These are phyloP conservation scores for Bigelowiella natans DNA, from an alignment of 78 protist species.

Conservation along the genomic window DNA sequence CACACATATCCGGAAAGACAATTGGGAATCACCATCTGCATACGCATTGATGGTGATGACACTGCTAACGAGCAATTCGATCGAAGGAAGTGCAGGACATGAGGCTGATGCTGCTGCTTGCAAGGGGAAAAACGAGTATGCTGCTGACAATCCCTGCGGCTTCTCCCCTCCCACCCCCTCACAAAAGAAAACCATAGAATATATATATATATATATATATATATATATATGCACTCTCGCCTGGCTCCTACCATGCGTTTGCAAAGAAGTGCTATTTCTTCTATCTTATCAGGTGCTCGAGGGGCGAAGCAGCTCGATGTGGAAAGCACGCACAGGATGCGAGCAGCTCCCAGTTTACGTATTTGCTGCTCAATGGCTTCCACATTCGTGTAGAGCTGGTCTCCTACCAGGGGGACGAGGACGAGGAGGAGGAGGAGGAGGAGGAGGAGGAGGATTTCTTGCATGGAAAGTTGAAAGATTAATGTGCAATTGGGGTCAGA, in stretches of 20 bases:
- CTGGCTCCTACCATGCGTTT: not conserved
- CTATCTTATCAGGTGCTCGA: conserved; percentile 73
- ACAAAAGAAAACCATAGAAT: not conserved
- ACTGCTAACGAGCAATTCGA: too few species aligned
- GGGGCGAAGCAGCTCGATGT: conserved; percentile 97
- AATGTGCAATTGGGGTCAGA: too few species aligned
- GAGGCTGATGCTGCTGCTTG: not conserved
- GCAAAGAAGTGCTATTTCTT: conserved; percentile 71
- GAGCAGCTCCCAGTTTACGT: conserved; percentile 40
- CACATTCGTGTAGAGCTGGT: too few species aligned
- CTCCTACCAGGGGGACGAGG: too few species aligned
- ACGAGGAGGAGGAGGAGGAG: too few species aligned
- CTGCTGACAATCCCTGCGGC: not conserved
- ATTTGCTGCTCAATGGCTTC: not conserved
- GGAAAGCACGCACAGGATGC: conserved; percentile 69
- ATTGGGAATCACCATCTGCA: too few species aligned
- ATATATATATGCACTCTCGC: not conserved
- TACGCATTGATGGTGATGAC: too few species aligned
- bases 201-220: not conserved
- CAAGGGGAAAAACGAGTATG: not conserved
- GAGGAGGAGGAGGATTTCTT: too few species aligned
- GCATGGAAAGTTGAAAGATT: too few species aligned
- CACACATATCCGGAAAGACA: too few species aligned
- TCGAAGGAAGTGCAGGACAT: not conserved
- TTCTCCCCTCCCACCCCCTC: too few species aligned